Base-by-base conservation (phyloP, 495 filamentous ascomycete species). In the Trichoderma virens region DNA sequence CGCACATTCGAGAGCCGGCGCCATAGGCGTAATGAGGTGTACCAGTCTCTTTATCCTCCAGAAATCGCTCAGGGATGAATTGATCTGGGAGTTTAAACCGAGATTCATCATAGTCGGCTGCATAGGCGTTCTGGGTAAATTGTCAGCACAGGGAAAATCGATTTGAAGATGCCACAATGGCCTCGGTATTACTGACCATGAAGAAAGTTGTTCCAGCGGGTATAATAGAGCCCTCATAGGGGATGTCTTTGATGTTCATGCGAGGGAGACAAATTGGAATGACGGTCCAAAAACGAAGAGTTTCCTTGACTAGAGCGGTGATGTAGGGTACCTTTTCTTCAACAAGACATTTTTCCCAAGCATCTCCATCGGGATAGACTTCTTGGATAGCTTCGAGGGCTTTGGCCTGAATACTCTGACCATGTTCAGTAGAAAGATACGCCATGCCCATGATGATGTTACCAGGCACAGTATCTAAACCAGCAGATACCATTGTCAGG, bases 301-400 rank as follows among this genome's bases (percentile, higher is more conserved):
- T 83, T 70, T 91, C 88, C 67, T 88, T 88, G 61, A 87, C 85
- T 41, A 91, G 68, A 0, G 88, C 87, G 0, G 85, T 86, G 41
- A 91, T 75, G 68, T 91, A 91, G 20, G 85, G 83, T 1, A 90
- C 81, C 65, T 89, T 90, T 65, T 89, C 87, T 69, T 89, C 87
- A 5, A 83, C 70, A 16, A 89, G 75, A 63, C 86, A 90, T 43
- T 77, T 78, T 61, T 84, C 81, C 83, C 87, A 89, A 7, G 86
- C 85, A 64, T 88, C 81, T 45, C 81, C 81, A 60, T 87, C 72
- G 5, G 87, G 86, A 64, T 89, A 89, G 0, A 84, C 83, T 45
- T 80, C 75, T 73, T 82, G 82, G 70, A 90, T 90, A 62, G 85
- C 86, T 1, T 80, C 76, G 64, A 86, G 84, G 1, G 87, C 86